Evolutionary conservation across 257 asterid species (phyloP).

Genomic region (Paraleonurus japonicus): DNA sequence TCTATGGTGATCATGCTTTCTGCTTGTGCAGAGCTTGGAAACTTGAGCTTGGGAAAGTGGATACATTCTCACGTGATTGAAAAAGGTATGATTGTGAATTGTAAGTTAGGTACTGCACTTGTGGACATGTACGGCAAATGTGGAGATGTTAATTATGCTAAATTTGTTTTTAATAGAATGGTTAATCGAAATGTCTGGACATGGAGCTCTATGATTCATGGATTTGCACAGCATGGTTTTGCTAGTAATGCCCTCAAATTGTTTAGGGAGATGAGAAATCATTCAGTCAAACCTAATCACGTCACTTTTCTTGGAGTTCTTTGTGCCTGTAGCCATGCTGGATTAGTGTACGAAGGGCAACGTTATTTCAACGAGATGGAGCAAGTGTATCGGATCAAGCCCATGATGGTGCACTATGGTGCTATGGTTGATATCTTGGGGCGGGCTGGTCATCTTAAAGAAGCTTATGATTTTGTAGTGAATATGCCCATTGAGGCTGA

Average conservation of each 20-base stretch:
- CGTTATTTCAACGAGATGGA: constrained; percentile 57
- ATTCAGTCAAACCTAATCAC: constrained; percentile 49
- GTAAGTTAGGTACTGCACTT: constrained; percentile 67
- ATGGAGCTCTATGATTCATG: constrained; percentile 83
- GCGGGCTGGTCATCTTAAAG: constrained; percentile 66
- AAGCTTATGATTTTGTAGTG: constrained; percentile 51
- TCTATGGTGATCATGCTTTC: constrained; percentile 74
- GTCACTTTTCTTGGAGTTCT: constrained; percentile 80
- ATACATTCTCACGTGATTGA: constrained; percentile 63
- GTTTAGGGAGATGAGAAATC: constrained; percentile 45
- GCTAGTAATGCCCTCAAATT: constrained; percentile 48
- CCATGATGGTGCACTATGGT: constrained; percentile 61
- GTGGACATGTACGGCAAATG: constrained; percentile 83
- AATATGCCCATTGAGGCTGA: constrained; percentile 67
- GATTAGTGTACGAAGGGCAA: constrained; percentile 56
- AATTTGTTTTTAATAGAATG: constrained; percentile 49
- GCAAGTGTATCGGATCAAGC: constrained; percentile 47
- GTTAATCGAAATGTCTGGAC: constrained; percentile 64
- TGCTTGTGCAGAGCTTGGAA: constrained; percentile 60
- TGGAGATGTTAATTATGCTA: constrained; percentile 54
- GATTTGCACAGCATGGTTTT: constrained; percentile 74
- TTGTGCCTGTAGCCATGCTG: constrained; percentile 79
- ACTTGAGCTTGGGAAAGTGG: constrained; percentile 67
- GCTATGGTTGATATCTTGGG: constrained; percentile 75
- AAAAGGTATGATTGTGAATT: constrained; percentile 49